Percentiles rank a stretch among this genome's conserved stretches.
phyloP scores from a whole-genome alignment of 257 asterid genomes.

The Eustoma russellianum region DNA sequence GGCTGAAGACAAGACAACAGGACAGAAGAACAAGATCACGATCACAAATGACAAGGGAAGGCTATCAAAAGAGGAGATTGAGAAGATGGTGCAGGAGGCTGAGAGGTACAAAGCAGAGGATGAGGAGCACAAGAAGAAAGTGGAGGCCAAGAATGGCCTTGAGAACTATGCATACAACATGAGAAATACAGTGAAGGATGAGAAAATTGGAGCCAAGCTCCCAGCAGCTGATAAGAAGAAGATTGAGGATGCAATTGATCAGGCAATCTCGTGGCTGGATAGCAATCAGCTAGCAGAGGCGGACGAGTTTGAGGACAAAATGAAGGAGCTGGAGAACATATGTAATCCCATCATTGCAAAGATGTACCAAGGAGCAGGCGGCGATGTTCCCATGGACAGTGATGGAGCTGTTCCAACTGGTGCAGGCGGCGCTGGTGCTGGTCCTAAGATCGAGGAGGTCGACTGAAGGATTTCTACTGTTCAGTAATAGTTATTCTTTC shows the following conservation, averaged over 20 bases:
- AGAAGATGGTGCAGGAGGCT: constrained; percentile 61
- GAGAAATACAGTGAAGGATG: constrained; percentile 60
- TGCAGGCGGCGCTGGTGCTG: constrained; percentile 13
- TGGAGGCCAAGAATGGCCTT: constrained; percentile 44
- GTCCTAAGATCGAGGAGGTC: constrained; percentile 26
- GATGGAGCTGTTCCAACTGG: constrained; percentile 16
- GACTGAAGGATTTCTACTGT: constrained; percentile 2
- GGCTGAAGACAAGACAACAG: constrained; percentile 62
- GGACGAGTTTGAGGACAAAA: constrained; percentile 10
- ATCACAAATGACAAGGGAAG: constrained; percentile 69
- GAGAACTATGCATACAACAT: constrained; percentile 56
- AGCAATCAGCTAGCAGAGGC: constrained; percentile 14
- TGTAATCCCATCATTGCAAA: constrained; percentile 30
- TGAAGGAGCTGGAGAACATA: constrained; percentile 19
- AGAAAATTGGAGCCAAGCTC: constrained; percentile 43
- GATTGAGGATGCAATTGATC: constrained; percentile 12
- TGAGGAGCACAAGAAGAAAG: constrained; percentile 59
- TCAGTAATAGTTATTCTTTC: too few species aligned
- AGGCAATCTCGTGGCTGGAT: constrained; percentile 17
- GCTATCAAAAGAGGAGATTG: constrained; percentile 52
- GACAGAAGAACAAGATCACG: constrained; percentile 67
- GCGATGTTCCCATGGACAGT: constrained; percentile 17
- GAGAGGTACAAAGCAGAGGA: constrained; percentile 61
- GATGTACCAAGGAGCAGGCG: constrained; percentile 24
- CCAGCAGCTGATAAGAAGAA: constrained; percentile 22